These are phyloP conservation scores for Trichosporon ovoides DNA, from an alignment of 1,284 basidiomycete genomes.

Conservation along the genomic window DNA sequence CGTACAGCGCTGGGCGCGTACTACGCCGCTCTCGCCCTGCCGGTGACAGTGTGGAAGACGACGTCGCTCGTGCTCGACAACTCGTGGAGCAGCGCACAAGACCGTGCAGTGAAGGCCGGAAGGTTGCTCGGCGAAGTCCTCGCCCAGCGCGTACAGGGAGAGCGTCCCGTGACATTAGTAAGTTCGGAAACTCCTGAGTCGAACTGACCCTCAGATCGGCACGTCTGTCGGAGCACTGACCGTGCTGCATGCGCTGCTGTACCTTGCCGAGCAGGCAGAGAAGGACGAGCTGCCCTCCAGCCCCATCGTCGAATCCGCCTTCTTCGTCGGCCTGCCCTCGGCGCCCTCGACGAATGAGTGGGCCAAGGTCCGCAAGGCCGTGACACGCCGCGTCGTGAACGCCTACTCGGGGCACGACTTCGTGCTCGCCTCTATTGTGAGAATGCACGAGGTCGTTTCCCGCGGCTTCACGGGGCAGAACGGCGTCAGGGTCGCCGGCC, in stretches of 20 bases:
- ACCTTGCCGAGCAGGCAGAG: slow-evolving; percentile 43
- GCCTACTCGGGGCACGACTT: slow-evolving; percentile 52
- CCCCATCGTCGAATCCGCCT: slow-evolving; percentile 53
- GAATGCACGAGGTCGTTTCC: slow-evolving; percentile 52
- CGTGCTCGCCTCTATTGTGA: slow-evolving; percentile 53
- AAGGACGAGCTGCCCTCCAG: slow-evolving; percentile 25
- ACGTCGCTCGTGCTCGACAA: slow-evolving; percentile 46
- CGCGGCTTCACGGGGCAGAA: slow-evolving; percentile 46
- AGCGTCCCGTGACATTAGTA: slow-evolving; percentile 53
- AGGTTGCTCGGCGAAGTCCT: slow-evolving; percentile 55
- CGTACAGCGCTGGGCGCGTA: slow-evolving; percentile 54
- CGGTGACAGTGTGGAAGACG: slow-evolving; percentile 47
- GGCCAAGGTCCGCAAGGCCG: slow-evolving; percentile 49
- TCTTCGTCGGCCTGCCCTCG: slow-evolving; percentile 52
- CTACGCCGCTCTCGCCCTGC: slow-evolving; percentile 54
- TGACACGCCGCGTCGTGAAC: slow-evolving; percentile 53
- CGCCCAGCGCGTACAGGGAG: slow-evolving; percentile 54
- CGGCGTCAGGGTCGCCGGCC: slow-evolving; percentile 47
- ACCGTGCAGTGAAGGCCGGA: slow-evolving; percentile 53
- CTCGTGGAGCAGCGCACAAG: slow-evolving; percentile 50
- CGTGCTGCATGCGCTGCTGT: slow-evolving; percentile 52
- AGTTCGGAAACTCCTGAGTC: slow-evolving; percentile 8
- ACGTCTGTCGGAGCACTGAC: slow-evolving; percentile 55
- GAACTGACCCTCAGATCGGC: slow-evolving; percentile 49
- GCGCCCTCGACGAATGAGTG: slow-evolving; percentile 51